Percentiles rank a stretch among this genome's conserved stretches.
Conservation (phyloP, 176 grass and related monocot genomes). For the Urochloa ruziziensis region DNA sequence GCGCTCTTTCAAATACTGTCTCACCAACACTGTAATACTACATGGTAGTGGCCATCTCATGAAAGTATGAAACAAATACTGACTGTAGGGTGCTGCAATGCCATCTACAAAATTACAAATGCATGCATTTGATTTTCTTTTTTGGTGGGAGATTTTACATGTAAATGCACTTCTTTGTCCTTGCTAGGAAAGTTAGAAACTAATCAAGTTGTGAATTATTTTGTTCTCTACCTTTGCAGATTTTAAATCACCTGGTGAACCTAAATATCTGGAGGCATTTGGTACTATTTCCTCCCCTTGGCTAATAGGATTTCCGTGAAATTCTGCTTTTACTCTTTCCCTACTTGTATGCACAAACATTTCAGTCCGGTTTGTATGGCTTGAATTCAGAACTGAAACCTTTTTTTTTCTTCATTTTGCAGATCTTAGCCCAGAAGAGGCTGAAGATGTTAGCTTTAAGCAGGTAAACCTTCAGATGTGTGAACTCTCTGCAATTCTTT, state of each 20-base stretch:
- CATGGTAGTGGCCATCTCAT: conserved; percentile 14
- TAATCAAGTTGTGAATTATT: conserved; percentile 36
- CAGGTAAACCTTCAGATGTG: conserved; percentile 56
- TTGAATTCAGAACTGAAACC: conserved; percentile 17
- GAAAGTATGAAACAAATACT: conserved; percentile 11
- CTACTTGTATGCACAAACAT: conserved; percentile 1
- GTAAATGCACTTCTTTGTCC: neutral
- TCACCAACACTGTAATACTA: neutral
- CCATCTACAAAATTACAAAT: neutral
- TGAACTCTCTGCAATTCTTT: conserved; percentile 18
- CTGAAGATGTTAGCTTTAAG: conserved; percentile 92
- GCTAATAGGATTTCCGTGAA: conserved; percentile 2
- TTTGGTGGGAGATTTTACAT: neutral
- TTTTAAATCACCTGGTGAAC: conserved; percentile 95
- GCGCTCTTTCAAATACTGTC: neutral
- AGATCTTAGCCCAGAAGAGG: conserved; percentile 91
- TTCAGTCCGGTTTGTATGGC: conserved; percentile 10
- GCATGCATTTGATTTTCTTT: conserved; percentile 9
- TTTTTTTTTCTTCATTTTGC: conserved; percentile 49
- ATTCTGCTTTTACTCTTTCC: neutral
- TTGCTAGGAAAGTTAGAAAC: neutral
- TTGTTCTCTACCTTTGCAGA: conserved; percentile 52
- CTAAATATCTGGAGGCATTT: conserved; percentile 93
- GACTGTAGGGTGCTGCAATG: neutral
- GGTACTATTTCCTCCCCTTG: conserved; percentile 48